phyloP scores from a whole-genome alignment of 352 stramenopile species.

The Globisporangium splendens region DNA sequence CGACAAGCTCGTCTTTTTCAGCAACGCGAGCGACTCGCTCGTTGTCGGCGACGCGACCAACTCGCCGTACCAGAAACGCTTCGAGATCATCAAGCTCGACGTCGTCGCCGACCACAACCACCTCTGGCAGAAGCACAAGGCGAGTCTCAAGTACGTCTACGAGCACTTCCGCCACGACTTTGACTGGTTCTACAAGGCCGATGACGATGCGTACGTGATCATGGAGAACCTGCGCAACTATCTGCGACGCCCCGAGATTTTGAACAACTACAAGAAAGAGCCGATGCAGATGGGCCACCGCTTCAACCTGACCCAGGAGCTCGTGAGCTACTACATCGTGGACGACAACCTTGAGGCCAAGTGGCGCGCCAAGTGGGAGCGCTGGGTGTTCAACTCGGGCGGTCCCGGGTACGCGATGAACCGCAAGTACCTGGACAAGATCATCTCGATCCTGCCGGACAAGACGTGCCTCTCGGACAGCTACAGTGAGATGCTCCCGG shows the following conservation, averaged over 20 bases:
- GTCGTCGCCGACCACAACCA: slow-evolving; percentile 76
- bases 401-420: slow-evolving; percentile 80
- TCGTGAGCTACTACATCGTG: slow-evolving; percentile 79
- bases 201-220: slow-evolving; percentile 83
- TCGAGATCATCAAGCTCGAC: slow-evolving; percentile 66
- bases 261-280: slow-evolving; percentile 43
- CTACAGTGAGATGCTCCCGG: slow-evolving; percentile 69
- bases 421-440: slow-evolving; percentile 64
- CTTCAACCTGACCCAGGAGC: slow-evolving; percentile 68
- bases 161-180: slow-evolving; percentile 69
- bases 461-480: slow-evolving; percentile 60
- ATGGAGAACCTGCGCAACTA: slow-evolving; percentile 76
- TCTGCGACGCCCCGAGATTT: slow-evolving; percentile 54
- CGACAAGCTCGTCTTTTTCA: slow-evolving; percentile 81
- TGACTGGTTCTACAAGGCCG: slow-evolving; percentile 86
- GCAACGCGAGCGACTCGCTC: slow-evolving; percentile 57
- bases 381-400: slow-evolving; percentile 82
- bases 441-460: slow-evolving; percentile 51
- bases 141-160: slow-evolving; percentile 66
- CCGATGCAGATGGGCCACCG: slow-evolving; percentile 80
- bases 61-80: slow-evolving; percentile 17
- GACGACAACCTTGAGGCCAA: slow-evolving; percentile 51
- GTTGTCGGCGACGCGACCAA: slow-evolving; percentile 23
- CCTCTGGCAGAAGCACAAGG: slow-evolving; percentile 83
- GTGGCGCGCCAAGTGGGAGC: slow-evolving; percentile 51